These are phyloP conservation scores for Neofusicoccum kwambonambiense DNA, from an alignment of 2,329 filamentous ascomycete genomes.

Conservation along the genomic window DNA sequence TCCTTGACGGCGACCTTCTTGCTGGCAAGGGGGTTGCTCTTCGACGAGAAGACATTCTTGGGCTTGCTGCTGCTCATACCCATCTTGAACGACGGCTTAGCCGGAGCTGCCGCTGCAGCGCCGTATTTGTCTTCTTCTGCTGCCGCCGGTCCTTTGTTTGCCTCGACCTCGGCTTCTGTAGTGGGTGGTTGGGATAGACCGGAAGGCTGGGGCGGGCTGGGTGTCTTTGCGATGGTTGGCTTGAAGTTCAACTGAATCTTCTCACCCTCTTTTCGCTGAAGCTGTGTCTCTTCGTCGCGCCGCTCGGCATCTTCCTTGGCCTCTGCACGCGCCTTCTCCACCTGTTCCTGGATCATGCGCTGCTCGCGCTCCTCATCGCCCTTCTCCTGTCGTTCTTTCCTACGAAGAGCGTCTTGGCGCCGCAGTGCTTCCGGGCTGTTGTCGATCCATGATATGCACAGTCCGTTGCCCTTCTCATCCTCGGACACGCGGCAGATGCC, in stretches of 20 bases:
- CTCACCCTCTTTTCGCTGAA: slow-evolving; percentile 46
- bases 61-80: slow-evolving; percentile 4
- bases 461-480: slow-evolving; percentile 74
- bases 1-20: slow-evolving; percentile 61
- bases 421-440: slow-evolving; percentile 82
- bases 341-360: slow-evolving; percentile 77
- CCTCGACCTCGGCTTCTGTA: slow-evolving; percentile 12
- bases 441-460: slow-evolving; percentile 89
- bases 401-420: slow-evolving; percentile 74
- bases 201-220: background rate
- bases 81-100: slow-evolving; percentile 21
- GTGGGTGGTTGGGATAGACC: slow-evolving; percentile 1
- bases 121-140: slow-evolving; percentile 21
- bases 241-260: slow-evolving; percentile 37
- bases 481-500: slow-evolving; percentile 81
- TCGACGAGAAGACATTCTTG: slow-evolving; percentile 62
- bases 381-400: slow-evolving; percentile 83
- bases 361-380: slow-evolving; percentile 90
- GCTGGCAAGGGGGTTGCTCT: slow-evolving; percentile 62
- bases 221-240: slow-evolving; percentile 23
- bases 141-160: slow-evolving; percentile 37
- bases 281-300: slow-evolving; percentile 42
- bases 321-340: slow-evolving; percentile 51
- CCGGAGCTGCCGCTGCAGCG: slow-evolving; percentile 20
- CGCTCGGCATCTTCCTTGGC: slow-evolving; percentile 45